A percentile compares a stretch with the other conserved stretches of the same genome.
phyloP scores from a whole-genome alignment of 148 eudicot species.

The Rhododendron williamsianum region DNA sequence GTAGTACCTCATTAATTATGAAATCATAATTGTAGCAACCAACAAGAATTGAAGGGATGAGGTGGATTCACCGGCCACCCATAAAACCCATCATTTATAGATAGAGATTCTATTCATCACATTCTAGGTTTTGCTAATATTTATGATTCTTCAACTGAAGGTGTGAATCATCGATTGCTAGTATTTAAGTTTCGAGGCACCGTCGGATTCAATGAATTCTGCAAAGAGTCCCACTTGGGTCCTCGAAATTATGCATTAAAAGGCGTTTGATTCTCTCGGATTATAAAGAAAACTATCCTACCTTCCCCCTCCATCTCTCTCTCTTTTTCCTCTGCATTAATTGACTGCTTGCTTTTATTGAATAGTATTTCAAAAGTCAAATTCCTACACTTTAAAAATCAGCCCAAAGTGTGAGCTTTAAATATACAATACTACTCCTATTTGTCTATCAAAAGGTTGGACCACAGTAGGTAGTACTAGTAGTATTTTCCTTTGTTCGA shows the following conservation, averaged over 20 bases:
- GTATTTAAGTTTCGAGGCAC: conserved; percentile 4
- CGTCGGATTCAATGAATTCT: conserved; percentile 3
- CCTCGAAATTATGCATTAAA: neutral
- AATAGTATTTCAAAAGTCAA: neutral
- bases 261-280: neutral
- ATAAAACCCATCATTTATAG: neutral
- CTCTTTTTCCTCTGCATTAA: neutral
- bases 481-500: too few species aligned
- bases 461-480: neutral
- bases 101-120: neutral
- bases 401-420: neutral
- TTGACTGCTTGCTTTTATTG: neutral
- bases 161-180: neutral
- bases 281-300: too few species aligned
- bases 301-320: neutral
- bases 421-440: neutral
- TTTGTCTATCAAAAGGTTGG: neutral
- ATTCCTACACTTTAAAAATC: neutral
- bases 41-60: neutral
- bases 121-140: neutral
- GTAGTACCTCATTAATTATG: neutral
- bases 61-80: conserved; percentile 3
- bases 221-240: neutral
- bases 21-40: neutral
- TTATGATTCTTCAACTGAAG: neutral